Base-by-base conservation (phyloP, 257 asterid species). In the Solanum peruvianum region DNA sequence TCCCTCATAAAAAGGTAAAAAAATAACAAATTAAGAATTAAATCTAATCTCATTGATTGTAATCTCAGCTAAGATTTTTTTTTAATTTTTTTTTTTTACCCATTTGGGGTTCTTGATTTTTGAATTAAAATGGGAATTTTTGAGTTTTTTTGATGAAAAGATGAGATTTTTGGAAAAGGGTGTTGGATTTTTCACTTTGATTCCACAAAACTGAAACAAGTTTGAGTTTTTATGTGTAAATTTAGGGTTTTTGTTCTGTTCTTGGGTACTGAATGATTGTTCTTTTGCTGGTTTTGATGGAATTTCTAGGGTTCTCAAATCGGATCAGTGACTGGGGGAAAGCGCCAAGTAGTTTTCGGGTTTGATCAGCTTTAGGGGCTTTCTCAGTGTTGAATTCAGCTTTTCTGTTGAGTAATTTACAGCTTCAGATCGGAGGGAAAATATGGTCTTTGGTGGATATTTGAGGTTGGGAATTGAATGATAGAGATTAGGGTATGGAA, bases 401-500 rank as follows among this genome's bases (percentile, higher is more conserved):
- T 67, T 83, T 49, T 83, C n/a, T 83, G 56, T 44, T 73, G 45
- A 60, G 37, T 11, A 75, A 70, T 69, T 31, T 16, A 78, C 71
- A 85, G 56, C 82, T 80, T 16, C n/a, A 73, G 78, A 52, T 82
- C 83, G n/a, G 35, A 67, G 76, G 1, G 11, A 76, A 20, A 35
- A 23, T 47, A 31, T 85, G 87, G 27, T 62, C 37, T 27, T 69
- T 45, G 62, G 18, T 21, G 78, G 88, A 62, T 86, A 41, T 76
- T 66, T 73, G 77, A 85, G 83, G 41, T 7, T 66, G 85, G 86
- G 76, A 56, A 47, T 78, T 52, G 87, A 41, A 47, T 87, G 86
- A 83, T 80, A 5, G 23, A 41, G 85, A n/a, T 35, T 64, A 60
- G 85, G 90, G 88, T 37, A 90, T 90, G 91, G 91, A 90, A 87